These are phyloP conservation scores for Trichosporon sp. DNA, from an alignment of 1,284 basidiomycete species.

Conservation along the genomic window DNA sequence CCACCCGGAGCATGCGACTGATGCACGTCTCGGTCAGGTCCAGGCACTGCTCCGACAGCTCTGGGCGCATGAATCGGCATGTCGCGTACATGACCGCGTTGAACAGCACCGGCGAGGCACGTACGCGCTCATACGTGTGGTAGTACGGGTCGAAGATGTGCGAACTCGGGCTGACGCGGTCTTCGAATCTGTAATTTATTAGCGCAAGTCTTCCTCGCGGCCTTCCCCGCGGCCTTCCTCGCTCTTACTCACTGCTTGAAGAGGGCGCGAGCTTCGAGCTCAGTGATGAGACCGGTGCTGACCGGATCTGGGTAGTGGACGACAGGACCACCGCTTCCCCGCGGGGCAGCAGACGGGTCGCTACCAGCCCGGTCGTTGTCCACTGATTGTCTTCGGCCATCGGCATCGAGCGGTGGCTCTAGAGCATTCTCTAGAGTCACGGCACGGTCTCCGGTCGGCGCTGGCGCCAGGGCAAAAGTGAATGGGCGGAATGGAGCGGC, in stretches of 20 bases:
- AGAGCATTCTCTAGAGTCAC: neutral
- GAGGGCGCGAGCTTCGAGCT: neutral
- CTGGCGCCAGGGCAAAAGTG: neutral
- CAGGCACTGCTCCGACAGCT: slow-evolving; percentile 12
- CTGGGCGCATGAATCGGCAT: slow-evolving; percentile 18
- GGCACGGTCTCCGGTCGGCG: neutral
- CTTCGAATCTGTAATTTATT: neutral
- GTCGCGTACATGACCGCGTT: slow-evolving; percentile 25
- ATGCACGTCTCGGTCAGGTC: slow-evolving; percentile 18
- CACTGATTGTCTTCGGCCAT: neutral
- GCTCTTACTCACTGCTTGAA: neutral
- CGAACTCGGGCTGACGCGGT: neutral
- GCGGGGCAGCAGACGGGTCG: neutral
- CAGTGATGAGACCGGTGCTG: neutral
- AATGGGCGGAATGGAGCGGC: slow-evolving; percentile 1
- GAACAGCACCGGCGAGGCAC: slow-evolving; percentile 14
- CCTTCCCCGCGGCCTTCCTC: no score
- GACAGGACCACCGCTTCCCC: neutral
- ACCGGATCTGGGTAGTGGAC: neutral
- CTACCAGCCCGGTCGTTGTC: neutral
- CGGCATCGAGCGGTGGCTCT: neutral
- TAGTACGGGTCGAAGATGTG: slow-evolving; percentile 11
- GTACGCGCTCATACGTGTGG: slow-evolving; percentile 12
- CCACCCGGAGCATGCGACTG: slow-evolving; percentile 11
- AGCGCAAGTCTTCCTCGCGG: neutral